These are phyloP conservation scores for Zoysia japonica DNA, from an alignment of 176 grass and related monocot genomes.

Conservation along the genomic window DNA sequence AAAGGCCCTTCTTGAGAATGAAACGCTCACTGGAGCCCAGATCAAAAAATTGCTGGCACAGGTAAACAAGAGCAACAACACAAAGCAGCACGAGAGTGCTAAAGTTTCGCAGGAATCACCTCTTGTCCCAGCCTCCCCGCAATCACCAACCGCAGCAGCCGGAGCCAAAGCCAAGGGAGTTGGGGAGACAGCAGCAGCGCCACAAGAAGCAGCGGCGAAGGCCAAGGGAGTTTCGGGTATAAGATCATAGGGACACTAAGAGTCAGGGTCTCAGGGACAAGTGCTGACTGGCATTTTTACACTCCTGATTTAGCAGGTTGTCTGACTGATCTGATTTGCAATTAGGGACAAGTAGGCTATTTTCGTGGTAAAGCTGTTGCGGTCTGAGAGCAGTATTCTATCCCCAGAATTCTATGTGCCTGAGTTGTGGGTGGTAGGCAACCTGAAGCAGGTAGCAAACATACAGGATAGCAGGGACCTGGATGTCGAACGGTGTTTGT, in stretches of 20 bases:
- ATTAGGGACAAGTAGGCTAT: neutral
- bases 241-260: slow-evolving; percentile 54
- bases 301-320: neutral
- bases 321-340: slow-evolving; percentile 2
- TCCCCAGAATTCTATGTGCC: neutral
- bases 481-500: too few relatives aligned
- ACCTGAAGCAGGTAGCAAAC: too few relatives aligned
- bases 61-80: slow-evolving; percentile 35
- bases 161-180: slow-evolving; percentile 66
- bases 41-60: slow-evolving; percentile 72
- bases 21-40: slow-evolving; percentile 71
- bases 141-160: slow-evolving; percentile 29
- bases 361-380: neutral
- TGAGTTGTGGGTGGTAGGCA: neutral
- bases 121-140: slow-evolving; percentile 33
- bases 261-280: neutral
- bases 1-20: slow-evolving; percentile 74
- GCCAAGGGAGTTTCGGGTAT: slow-evolving; percentile 54
- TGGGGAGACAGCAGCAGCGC: slow-evolving; percentile 47
- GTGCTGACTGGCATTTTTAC: neutral
- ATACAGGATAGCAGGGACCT: too few relatives aligned
- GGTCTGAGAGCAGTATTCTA: neutral
- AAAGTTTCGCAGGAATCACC: slow-evolving; percentile 43
- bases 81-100: slow-evolving; percentile 36
- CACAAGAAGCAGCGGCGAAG: slow-evolving; percentile 52